Conservation (phyloP, 2,329 filamentous ascomycete genomes). For the Byssothecium circinans region DNA sequence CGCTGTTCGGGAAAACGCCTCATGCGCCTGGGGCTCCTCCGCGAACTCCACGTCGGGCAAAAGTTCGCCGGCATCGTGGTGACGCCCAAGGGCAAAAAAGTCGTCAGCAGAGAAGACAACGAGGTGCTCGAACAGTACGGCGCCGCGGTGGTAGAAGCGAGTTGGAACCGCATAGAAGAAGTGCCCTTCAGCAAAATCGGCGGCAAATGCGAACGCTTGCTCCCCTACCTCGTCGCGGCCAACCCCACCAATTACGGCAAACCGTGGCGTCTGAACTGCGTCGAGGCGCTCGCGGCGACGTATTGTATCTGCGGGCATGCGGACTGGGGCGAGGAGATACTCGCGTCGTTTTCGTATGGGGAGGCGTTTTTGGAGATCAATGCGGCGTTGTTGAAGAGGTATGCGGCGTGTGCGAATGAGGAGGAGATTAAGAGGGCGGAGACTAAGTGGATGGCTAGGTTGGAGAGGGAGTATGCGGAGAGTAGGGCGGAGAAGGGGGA, state of each 20-base stretch:
- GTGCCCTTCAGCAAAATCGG: conserved; percentile 90
- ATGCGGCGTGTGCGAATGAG: conserved; percentile 81
- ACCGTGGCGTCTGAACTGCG: conserved; percentile 93
- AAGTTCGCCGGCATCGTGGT: conserved; percentile 91
- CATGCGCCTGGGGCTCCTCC: conserved; percentile 90
- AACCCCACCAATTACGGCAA: conserved; percentile 98
- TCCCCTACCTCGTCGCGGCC: conserved; percentile 94
- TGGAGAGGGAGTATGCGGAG: conserved; percentile 86
- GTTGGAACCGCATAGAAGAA: conserved; percentile 90
- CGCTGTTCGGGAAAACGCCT: conserved; percentile 93
- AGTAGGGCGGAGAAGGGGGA: conserved; percentile 68
- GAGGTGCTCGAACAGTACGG: conserved; percentile 84
- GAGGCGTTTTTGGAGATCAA: conserved; percentile 91
- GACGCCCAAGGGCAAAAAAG: conserved; percentile 87
- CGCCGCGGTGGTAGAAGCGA: conserved; percentile 94
- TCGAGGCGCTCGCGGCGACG: conserved; percentile 88
- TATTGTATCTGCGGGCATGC: conserved; percentile 90
- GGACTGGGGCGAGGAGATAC: conserved; percentile 85
- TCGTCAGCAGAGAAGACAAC: conserved; percentile 80
- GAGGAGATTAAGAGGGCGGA: conserved; percentile 82
- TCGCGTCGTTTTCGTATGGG: conserved; percentile 87
- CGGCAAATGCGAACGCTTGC: conserved; percentile 78
- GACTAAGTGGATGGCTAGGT: conserved; percentile 81
- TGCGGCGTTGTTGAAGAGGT: conserved; percentile 74
- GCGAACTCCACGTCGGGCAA: conserved; percentile 87